A percentile compares a stretch with the other conserved stretches of the same genome.
These are phyloP conservation scores for Penicillium hesseltinei DNA, from an alignment of 2,329 filamentous ascomycete species.

Conservation along the genomic window DNA sequence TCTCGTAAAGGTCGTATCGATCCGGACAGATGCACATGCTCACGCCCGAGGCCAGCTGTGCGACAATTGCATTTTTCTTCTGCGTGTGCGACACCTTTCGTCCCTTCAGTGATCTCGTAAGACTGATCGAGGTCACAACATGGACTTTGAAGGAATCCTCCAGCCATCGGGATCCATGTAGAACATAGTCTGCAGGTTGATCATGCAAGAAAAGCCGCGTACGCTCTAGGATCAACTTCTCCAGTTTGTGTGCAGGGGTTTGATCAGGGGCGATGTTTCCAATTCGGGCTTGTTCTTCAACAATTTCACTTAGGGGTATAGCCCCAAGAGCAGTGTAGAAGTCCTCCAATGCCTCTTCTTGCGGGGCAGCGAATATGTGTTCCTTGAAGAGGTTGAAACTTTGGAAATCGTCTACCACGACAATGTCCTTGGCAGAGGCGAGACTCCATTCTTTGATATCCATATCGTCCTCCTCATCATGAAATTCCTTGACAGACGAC, in stretches of 20 bases:
- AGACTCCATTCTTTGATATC: slow-evolving; percentile 77
- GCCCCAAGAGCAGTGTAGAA: slow-evolving; percentile 84
- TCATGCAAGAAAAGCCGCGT: slow-evolving; percentile 88
- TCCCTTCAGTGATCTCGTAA: slow-evolving; percentile 72
- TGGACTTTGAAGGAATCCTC: slow-evolving; percentile 79
- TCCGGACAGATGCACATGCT: slow-evolving; percentile 73
- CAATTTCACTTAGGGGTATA: slow-evolving; percentile 69
- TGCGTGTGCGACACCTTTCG: slow-evolving; percentile 68
- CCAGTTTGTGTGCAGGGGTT: slow-evolving; percentile 64
- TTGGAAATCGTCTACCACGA: slow-evolving; percentile 83
- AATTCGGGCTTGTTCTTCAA: slow-evolving; percentile 74
- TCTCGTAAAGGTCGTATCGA: slow-evolving; percentile 81
- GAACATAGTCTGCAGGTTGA: slow-evolving; percentile 73
- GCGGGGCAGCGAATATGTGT: slow-evolving; percentile 77
- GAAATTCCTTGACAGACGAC: slow-evolving; percentile 36
- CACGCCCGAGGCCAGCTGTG: slow-evolving; percentile 55
- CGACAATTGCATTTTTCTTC: slow-evolving; percentile 72
- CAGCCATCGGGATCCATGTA: slow-evolving; percentile 85
- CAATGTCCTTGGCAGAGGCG: slow-evolving; percentile 67
- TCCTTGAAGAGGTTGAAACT: slow-evolving; percentile 87
- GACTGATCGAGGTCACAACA: slow-evolving; percentile 72
- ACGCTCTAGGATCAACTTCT: slow-evolving; percentile 81
- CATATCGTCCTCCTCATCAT: slow-evolving; percentile 60
- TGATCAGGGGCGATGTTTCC: slow-evolving; percentile 67
- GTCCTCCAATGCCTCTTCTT: slow-evolving; percentile 80